A percentile compares a stretch with the other conserved stretches of the same genome.
These are phyloP conservation scores for Stephanodiscus triporus DNA, from an alignment of 108 stramenopile species.

Conservation along the genomic window DNA sequence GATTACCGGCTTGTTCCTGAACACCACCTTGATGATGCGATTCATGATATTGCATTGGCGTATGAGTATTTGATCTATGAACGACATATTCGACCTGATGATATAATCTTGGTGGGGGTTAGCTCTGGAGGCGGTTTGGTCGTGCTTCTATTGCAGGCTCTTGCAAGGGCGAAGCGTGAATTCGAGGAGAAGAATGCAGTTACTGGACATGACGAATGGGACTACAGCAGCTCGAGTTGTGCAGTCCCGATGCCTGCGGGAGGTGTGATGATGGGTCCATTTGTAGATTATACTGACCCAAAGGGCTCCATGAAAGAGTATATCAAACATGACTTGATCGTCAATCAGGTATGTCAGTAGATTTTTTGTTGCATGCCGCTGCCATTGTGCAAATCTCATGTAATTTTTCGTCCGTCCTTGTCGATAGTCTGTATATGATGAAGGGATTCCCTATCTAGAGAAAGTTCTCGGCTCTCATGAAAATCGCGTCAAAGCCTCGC, in stretches of 20 bases:
- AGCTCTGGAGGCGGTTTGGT: constrained; percentile 73
- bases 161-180: constrained; percentile 49
- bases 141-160: constrained; percentile 64
- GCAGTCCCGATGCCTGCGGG: constrained; percentile 53
- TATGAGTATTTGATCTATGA: constrained; percentile 56
- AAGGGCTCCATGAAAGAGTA: constrained; percentile 68
- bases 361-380: constrained; percentile 1
- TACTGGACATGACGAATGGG: background rate
- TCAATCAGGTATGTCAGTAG: constrained; percentile 53
- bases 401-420: background rate
- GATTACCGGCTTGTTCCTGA: constrained; percentile 73
- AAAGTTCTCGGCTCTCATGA: constrained; percentile 46
- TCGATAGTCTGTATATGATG: constrained; percentile 50
- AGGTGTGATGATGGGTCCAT: constrained; percentile 74
- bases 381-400: background rate
- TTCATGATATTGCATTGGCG: constrained; percentile 68
- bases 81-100: constrained; percentile 51
- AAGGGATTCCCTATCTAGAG: constrained; percentile 51
- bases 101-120: constrained; percentile 70
- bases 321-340: constrained; percentile 75
- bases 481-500: constrained; percentile 63
- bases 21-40: constrained; percentile 61
- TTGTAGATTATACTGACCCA: constrained; percentile 75
- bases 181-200: constrained; percentile 24
- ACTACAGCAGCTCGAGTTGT: background rate